phyloP scores from a whole-genome alignment of 192 early-diverging fungal genomes.

The Coemansia sp. region DNA sequence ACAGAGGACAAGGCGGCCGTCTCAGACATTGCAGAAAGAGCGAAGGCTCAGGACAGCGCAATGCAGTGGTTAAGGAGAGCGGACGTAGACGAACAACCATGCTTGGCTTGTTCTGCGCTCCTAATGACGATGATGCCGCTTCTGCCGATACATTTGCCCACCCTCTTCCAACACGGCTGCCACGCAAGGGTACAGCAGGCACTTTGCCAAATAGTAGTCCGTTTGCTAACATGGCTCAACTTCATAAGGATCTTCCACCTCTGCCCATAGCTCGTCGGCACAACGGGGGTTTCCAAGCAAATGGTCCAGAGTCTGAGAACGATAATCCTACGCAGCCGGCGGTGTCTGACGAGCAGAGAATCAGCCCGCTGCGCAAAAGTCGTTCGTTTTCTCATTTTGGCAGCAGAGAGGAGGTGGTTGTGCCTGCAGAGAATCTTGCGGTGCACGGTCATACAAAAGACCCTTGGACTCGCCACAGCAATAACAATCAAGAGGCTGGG shows the following conservation, averaged over 20 bases:
- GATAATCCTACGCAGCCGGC: background rate
- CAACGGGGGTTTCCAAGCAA: background rate
- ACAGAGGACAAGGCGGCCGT: background rate
- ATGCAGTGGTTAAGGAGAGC: background rate
- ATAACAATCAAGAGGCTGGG: background rate
- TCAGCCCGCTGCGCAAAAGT: conserved; percentile 1
- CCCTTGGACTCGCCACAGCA: background rate
- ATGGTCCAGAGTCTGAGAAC: background rate
- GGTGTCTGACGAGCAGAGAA: background rate
- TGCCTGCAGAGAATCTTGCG: background rate
- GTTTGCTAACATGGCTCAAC: conserved; percentile 6
- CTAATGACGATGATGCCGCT: background rate
- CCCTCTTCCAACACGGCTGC: conserved; percentile 1
- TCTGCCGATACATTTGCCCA: background rate
- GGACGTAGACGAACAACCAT: conserved; percentile 33
- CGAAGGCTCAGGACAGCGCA: background rate
- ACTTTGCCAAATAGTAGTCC: background rate
- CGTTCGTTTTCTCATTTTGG: conserved; percentile 10
- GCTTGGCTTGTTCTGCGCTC: conserved; percentile 38
- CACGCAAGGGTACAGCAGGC: background rate
- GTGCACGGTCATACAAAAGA: background rate
- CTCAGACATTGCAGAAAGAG: conserved; percentile 10
- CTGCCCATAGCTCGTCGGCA: conserved; percentile 8
- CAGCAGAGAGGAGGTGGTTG: background rate
- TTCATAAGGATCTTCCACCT: conserved; percentile 34